Evolutionary conservation across 192 early-diverging fungal genomes (phyloP).

Genomic region (Chytriomyces hyalinus): DNA sequence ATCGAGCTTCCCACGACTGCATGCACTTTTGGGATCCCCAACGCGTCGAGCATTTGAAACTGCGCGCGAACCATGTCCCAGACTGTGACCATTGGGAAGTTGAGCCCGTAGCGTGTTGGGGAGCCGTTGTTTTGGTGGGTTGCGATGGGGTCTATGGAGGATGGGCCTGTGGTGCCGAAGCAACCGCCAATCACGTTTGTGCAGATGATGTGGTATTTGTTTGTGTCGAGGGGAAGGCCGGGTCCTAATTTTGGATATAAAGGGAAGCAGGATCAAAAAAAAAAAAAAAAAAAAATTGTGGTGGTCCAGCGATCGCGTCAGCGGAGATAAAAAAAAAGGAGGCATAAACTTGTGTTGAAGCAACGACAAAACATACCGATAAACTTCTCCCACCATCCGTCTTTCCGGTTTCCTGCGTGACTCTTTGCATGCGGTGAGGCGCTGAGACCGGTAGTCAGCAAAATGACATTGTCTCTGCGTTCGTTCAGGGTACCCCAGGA

Average conservation of each 20-base stretch:
- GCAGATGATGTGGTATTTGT: constrained; percentile 94
- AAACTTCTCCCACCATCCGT: constrained; percentile 98
- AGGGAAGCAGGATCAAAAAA: not conserved
- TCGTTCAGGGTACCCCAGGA: constrained; percentile 91
- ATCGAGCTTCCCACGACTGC: constrained; percentile 89
- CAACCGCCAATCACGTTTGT: constrained; percentile 96
- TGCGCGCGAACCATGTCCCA: constrained; percentile 97
- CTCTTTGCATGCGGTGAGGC: constrained; percentile 91
- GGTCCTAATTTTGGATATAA: constrained; percentile 54
- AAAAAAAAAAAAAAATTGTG: not conserved
- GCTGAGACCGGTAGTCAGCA: constrained; percentile 54
- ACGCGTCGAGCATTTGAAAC: constrained; percentile 79
- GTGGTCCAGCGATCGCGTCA: too few relatives aligned
- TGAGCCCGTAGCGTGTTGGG: constrained; percentile 74
- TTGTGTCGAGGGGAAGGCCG: constrained; percentile 86
- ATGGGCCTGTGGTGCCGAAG: constrained; percentile 94
- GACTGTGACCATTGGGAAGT: constrained; percentile 51
- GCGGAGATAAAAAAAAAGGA: too few relatives aligned
- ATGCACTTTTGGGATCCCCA: constrained; percentile 82
- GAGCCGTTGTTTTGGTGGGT: constrained; percentile 34
- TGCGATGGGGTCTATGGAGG: constrained; percentile 76
- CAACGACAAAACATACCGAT: constrained; percentile 57
- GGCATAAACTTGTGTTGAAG: too few relatives aligned
- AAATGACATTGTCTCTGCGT: constrained; percentile 79
- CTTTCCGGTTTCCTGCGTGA: constrained; percentile 73